Evolutionary conservation across 768 basidiomycete species (phyloP), one percentile per base, ranked within the genome.

Genomic region (Boletus vermiculosoides): DNA sequence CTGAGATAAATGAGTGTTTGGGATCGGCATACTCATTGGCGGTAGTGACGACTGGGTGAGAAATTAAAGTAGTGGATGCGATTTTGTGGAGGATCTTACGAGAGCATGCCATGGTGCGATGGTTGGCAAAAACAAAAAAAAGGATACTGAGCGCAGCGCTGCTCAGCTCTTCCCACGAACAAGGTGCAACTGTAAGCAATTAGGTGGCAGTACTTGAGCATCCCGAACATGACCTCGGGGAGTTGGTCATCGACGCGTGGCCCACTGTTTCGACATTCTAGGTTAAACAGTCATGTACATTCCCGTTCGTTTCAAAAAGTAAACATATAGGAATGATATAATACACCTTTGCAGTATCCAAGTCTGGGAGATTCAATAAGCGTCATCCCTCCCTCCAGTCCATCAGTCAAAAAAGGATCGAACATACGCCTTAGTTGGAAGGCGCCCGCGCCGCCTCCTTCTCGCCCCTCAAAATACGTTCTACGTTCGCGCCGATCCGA

Each of bases 361-460:
- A 30, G n/a, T 10, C 46, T n/a, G 4, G 15, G n/a, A 3, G n/a
- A 15, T 20, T 15, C 20, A 33, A 22, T 20, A 5, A 22, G 4
- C 13, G 2, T 33, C 46, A 31, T 33, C 22, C 13, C 13, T 30
- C 5, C 28, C 28, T 46, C n/a, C 18, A 12, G 28, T 7, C 11
- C 10, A 20, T 8, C 28, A n/a, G 1, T n/a, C 7, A 20, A 13
- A 13, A n/a, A 31, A 31, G n/a, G 20, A 15, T 9, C 3, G 23
- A n/a, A n/a, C 1, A 8, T n/a, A 22, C 5, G 3, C 15, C 13
- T 62, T 62, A 70, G 59, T 63, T 56, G 5, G 58, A 55, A 44
- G 87, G 87, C 4, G 88, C 86, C 37, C 77, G 77, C 0, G 85
- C 89, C 33, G 89, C 89, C 56, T 86, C 84, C 63, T 84, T 83